Base-by-base conservation (phyloP, 371 early-diverging fungal species). In the Mortierella sp. region DNA sequence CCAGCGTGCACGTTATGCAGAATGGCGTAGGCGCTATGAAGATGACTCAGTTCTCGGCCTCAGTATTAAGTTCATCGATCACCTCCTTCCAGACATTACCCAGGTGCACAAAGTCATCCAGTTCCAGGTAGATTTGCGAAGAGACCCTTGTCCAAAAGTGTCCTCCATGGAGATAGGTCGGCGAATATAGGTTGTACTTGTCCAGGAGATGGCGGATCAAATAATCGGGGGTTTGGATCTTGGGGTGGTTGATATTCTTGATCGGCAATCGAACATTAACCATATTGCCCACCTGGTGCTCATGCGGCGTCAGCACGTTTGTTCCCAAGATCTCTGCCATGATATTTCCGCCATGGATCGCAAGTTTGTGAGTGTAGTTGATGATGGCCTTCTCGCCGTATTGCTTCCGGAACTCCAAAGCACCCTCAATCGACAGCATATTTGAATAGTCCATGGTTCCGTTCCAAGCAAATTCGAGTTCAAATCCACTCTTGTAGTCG, bases 261-360 rank as follows among this genome's bases (percentile, higher is more conserved):
- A 89, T 60, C 16, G 89, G 91, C 7, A 90, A 45, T 19, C 80
- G 66, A n/a, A 91, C 83, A 63, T 86, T 87, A 16, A 86, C 86
- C 90, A 91, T 91, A 31, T 64, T 64, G 14, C 69, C 81, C 10
- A 80, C 70, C 50, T 72, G 58, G 42, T 73, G 51, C 21, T 84
- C 85, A 13, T 79, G 34, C 4, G 80, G 84, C 1, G 87, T 89
- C 64, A 93, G 57, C 3, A 84, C 67, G n/a, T 81, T 52, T 0
- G 92, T 91, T n/a, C 83, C 83, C 27, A 90, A 69, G 13, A 87
- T 81, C n/a, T 83, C 68, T 2, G 89, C 84, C 39, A 88, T 83
- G 12, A 81, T 27, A 10, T 80, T 61, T 19, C 90, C 92, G n/a
- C 88, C 89, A 50, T 82, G 47, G 5, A 81, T 49, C n/a, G 91